Evolutionary conservation across 345 rosid species (phyloP).

Genomic region (Gossypium stocksii): DNA sequence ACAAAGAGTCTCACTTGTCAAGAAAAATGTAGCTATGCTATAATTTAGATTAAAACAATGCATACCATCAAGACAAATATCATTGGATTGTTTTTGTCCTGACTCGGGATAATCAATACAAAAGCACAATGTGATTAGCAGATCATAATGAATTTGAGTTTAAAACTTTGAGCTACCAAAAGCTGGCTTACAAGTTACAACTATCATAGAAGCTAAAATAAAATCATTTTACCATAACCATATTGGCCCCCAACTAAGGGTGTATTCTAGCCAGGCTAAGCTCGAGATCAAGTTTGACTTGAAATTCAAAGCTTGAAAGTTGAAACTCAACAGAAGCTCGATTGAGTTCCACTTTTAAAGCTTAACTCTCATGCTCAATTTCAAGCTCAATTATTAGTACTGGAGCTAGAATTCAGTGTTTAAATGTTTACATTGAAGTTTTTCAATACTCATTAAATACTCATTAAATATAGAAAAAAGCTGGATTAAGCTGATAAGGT

Average conservation of each 20-base stretch:
- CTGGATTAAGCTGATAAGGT: neutral
- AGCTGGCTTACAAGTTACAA: neutral
- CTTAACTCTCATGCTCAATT: neutral
- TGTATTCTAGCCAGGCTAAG: neutral
- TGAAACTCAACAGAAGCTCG: neutral
- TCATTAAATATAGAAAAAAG: too few species aligned
- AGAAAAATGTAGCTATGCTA: neutral
- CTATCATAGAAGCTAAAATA: neutral
- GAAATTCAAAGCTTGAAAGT: neutral
- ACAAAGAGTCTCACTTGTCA: constrained; percentile 11
- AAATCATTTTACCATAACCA: neutral
- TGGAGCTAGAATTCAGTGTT: neutral
- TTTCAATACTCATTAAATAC: too few species aligned
- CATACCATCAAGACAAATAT: neutral
- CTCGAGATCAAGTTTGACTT: neutral
- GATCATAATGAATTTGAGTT: neutral
- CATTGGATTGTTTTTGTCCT: neutral
- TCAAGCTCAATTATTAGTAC: neutral
- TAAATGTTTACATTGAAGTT: too few species aligned
- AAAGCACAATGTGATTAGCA: neutral
- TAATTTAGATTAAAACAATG: neutral
- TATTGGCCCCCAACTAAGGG: neutral
- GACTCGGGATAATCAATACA: neutral
- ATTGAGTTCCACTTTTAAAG: neutral
- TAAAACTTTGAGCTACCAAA: neutral